Evolutionary conservation across 306 rosid species (phyloP), one percentile per base, ranked within the genome.

Genomic region (Aeschynomene evenia): DNA sequence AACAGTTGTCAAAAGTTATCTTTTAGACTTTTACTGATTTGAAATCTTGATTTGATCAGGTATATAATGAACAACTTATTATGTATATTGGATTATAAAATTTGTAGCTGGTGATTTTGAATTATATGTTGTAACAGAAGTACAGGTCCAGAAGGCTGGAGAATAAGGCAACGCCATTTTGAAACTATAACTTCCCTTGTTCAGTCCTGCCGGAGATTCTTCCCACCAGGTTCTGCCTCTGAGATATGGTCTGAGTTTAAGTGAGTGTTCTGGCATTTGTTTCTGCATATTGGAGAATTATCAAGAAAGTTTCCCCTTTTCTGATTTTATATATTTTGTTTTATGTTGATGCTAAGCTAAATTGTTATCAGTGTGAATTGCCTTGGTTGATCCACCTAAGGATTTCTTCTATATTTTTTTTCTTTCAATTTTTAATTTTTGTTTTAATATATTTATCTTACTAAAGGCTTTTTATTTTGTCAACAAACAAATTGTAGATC

Each of bases 71-170:
- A 50, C 23, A 15, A 9, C 33, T 60, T 42, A 55, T 56, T 50
- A n/a, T 67, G 39, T 45, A 29, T 57, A 51, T 22, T 65, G 26
- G 6, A 45, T 64, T 37, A 43, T 53, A 26, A 21, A 75, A 63
- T 53, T 46, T 60, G 40, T 19, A 64, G 63, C 51, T 13, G 70
- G n/a, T 49, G 49, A 56, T 75, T 72, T 68, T 72, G 61, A 79
- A 55, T 67, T 78, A 50, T 79, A 58, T 54, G 33, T 21, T 80
- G 42, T 79, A 83, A 60, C 82, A 94, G 99, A 85, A 91, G 74
- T 83, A 87, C 99, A 52, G 99, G 99, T 55, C 99, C 99, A 36
- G 99, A 94, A 81, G 99, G 99, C 11, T 94, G 99, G 99, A 91
- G 97, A 80, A 60, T 94, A 70, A 88, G 91, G 71, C 99, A 94